phyloP scores from a whole-genome alignment of 805 yeast genomes.

The Sugiyamaella smithiae region DNA sequence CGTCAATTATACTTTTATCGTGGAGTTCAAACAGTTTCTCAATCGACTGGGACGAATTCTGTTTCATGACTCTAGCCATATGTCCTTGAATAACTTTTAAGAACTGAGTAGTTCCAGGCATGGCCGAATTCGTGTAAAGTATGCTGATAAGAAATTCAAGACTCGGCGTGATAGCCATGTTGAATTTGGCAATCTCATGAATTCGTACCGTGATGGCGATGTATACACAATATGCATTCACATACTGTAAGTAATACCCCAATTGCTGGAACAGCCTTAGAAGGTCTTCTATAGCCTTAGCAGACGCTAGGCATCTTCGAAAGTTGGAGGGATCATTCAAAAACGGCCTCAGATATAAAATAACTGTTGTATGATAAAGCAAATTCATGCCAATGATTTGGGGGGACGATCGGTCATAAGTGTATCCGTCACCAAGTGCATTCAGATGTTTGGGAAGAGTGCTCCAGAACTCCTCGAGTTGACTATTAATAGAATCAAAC shows the following conservation, averaged over 20 bases:
- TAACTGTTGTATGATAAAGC: conserved; percentile 6
- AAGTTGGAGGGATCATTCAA: not conserved
- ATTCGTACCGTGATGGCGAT: conserved; percentile 9
- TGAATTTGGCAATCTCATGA: conserved; percentile 7
- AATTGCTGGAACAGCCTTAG: conserved; percentile 8
- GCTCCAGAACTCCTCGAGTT: conserved; percentile 7
- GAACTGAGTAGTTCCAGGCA: conserved; percentile 9
- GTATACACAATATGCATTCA: conserved; percentile 9
- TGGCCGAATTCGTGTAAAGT: conserved; percentile 4
- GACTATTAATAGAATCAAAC: conserved; percentile 4
- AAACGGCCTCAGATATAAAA: conserved; percentile 1
- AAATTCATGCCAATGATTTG: conserved; percentile 11
- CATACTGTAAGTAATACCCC: conserved; percentile 1
- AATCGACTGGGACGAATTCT: conserved; percentile 5
- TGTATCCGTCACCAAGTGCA: conserved; percentile 10
- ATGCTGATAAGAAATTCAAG: conserved; percentile 7
- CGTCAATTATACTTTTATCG: conserved; percentile 7
- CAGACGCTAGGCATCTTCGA: conserved; percentile 8
- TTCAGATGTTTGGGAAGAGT: conserved; percentile 6
- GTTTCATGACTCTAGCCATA: conserved; percentile 3
- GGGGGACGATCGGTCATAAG: conserved; percentile 10
- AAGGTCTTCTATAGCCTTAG: conserved; percentile 10
- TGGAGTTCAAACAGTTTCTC: conserved; percentile 5
- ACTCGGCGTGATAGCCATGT: conserved; percentile 8
- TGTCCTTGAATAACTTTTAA: conserved; percentile 6